Evolutionary conservation across 2,329 filamentous ascomycete genomes (phyloP), one percentile per base, ranked within the genome.

Genomic region (Paecilomyces dactylethromorphus): DNA sequence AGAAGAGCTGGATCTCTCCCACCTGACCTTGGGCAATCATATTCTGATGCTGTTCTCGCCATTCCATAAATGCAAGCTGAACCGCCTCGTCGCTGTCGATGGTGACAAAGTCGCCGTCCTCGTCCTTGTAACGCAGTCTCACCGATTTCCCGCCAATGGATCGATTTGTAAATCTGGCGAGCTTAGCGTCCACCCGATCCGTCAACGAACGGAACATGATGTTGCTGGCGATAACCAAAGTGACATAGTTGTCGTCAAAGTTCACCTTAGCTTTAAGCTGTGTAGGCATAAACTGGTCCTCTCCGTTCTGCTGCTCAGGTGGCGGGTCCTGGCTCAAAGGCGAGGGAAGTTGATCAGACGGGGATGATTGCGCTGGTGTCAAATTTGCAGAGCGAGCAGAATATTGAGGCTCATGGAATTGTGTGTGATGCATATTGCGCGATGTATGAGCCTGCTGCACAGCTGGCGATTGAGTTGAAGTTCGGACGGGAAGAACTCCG

Each of bases 41-140:
- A 33, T 84, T 81, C 60, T 82, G 80, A 67, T 87, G 82, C 65
- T 87, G 88, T 69, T 96, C 92, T 33, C 90, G 86, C 92, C 92
- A 97, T 66, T 95, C 92, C 73, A 92, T 88, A 70, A 99, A 96
- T 3, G 94, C 94, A 66, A 94, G 92, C 68, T 95, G 91, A 51
- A 99, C 94, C 65, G 97, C 94, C 68, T 99, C 94, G 68, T 99
- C 94, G 61, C 89, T 93, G 72, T 94, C 89, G 57, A 99, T 97
- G 56, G 88, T 92, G 61, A 99, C 90, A 70, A 88, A 93, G 69
- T 97, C 94, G 54, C 90, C 90, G 65, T 99, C 94, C 69, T 92
- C 89, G 69, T 99, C 94, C 56, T 87, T 84, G 74, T 97, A 99
- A 62, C 92, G 90, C 58, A 99, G 79, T 76, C 92, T 91, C 66